Evolutionary conservation across 805 yeast genomes (phyloP), one percentile per base, ranked within the genome.

Genomic region (Starmerella bombi): DNA sequence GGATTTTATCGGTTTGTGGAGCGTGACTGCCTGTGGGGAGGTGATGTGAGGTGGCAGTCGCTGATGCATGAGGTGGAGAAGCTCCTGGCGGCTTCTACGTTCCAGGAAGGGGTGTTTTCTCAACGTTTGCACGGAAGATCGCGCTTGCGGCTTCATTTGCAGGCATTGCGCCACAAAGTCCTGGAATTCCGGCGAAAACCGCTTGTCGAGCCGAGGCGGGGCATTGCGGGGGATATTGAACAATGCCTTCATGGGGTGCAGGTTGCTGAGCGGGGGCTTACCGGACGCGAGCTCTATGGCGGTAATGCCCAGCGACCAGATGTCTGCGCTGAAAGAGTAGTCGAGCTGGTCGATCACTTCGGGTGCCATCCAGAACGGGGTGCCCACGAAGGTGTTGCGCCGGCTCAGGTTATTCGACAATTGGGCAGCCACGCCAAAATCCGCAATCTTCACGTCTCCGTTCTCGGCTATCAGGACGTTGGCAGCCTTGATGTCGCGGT

Each of bases 361-460:
- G 0, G 98, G 98, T 0, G 98, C 96, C 98, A 91, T 91, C 98
- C 98, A 91, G 57, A 85, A 91, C 17, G 69, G 69, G 4, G 69
- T 64, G 2, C 69, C 69, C 6, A 65, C 69, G 50, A 64, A 65
- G 12, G 69, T 64, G 45, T 64, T 62, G 30, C 69, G 47, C 5
- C 74, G 66, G 15, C 72, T 66, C 42, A 73, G 61, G 50, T 72
- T 67, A 38, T 76, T 77, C 2, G 75, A 67, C 4, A 74, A 66
- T 50, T 77, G 80, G 1, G 96, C 82, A 1, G 97, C 93, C 9
- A 88, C 95, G 1, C 97, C 97, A 60, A 88, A 88, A 59, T 88
- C 98, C 2, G 95, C 96, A 36, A 88, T 68, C 53, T 88, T 91
- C 12, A 84, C 88, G 8, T 71, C 76, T 3, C 93, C 86, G 10